These are phyloP conservation scores for Xylariaceae sp. DNA, from an alignment of 2,329 filamentous ascomycete species.

Conservation along the genomic window DNA sequence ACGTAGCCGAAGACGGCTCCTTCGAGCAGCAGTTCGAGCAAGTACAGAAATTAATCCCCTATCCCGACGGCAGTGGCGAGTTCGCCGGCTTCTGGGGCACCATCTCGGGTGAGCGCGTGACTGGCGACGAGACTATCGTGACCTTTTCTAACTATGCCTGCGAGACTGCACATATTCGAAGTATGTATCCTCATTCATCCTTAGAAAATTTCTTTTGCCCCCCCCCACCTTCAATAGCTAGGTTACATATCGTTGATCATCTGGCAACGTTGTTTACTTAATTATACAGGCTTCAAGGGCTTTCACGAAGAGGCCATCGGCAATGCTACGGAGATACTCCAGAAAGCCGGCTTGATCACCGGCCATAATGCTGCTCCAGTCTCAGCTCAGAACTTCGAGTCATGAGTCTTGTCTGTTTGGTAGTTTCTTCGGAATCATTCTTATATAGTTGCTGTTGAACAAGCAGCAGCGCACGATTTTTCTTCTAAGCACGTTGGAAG, in stretches of 20 bases:
- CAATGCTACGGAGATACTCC: constrained; percentile 7
- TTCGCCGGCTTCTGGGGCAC: constrained; percentile 6
- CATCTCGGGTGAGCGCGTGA: neutral
- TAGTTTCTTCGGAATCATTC: no score
- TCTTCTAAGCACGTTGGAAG: no score
- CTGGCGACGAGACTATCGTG: constrained; percentile 4
- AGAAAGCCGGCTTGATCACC: neutral
- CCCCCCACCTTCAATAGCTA: neutral
- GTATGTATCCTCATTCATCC: neutral
- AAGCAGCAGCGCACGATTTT: no score
- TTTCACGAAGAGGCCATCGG: constrained; percentile 9
- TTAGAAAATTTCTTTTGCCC: neutral
- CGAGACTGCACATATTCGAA: constrained; percentile 4
- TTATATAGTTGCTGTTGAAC: no score
- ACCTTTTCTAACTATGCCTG: constrained; percentile 7
- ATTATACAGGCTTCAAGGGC: constrained; percentile 6
- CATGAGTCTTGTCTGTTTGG: neutral
- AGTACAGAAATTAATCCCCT: constrained; percentile 5
- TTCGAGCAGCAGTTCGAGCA: constrained; percentile 6
- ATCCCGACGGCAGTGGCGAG: constrained; percentile 1
- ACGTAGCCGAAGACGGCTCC: neutral
- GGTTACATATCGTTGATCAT: neutral
- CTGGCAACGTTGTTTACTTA: no score
- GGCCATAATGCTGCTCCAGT: constrained; percentile 3
- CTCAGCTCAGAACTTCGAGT: constrained; percentile 4